Base-by-base conservation (phyloP, 106 monocot species). In the Triglochin maritima region DNA sequence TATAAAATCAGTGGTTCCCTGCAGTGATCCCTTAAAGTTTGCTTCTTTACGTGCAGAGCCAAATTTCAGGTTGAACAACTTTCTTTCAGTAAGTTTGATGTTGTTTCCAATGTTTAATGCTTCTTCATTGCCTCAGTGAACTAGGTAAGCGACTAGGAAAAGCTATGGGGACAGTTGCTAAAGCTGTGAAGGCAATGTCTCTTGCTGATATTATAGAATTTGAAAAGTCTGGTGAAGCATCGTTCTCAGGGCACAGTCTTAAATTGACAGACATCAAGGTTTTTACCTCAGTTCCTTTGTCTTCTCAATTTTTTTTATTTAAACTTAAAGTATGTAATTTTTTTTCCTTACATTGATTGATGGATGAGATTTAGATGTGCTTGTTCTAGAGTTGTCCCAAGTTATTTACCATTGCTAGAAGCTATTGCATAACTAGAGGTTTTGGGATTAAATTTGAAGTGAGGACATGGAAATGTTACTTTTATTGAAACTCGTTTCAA, bases 1-100 rank as follows among this genome's bases (percentile, higher is more conserved):
- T 76, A 75, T 98, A 49, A 98, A 85, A 79, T 80, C 91, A 57
- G 78, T 98, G 46, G 76, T 86, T 78, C 91, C 91, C 48, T 98
- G 96, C 78, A 88, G 77, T 69, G 91, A 98, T 88, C 84, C 80
- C 47, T 77, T 98, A 64, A 86, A 74, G 60, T 98, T 88, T 71
- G 88, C 91, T 60, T 86, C 86, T 82, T 69, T 98, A 57, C 86
- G 88, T 16, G 96, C 96, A 14, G 96, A 98, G 57, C 96, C 96
- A 63, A 83, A 98, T 76, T 98, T 84, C 82, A 96, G 90, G 95
- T 96, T 57, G n/a, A 16, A 45, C 49, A 16, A 13, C 5, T 45
- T 49, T n/a, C 7, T 50, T 66, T 1, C 15, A 64, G 46, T 50
- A n/a, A 61, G 9, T 58, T 65, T 29, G 46, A 8, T 57, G 15